Evolutionary conservation across 306 rosid species (phyloP), one percentile per base, ranked within the genome.

Genomic region (Citrullus colocynthis): DNA sequence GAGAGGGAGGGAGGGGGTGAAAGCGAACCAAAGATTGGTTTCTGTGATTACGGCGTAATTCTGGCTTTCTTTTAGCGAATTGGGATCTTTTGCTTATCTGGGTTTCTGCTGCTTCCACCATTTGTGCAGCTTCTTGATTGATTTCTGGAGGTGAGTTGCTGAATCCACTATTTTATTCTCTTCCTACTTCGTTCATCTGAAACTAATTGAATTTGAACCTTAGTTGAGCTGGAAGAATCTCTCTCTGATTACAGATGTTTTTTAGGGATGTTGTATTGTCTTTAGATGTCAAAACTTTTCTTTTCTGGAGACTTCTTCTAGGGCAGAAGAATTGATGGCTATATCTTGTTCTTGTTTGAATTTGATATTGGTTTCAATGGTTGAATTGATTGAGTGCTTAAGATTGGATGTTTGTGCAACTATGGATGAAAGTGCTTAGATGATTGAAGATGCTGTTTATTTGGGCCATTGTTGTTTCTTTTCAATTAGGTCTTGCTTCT

Each of bases 141-240:
- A 48, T 73, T 48, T 78, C 74, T 77, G 52, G 77, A 85, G 93
- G 98, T 91, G 84, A 80, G 88, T 82, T 82, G 80, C 62, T 77
- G 69, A 65, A 51, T 81, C 83, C 88, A 71, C 83, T 74, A 80
- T 51, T 78, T 71, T 77, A 81, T 79, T 78, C 83, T 85, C 67
- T 75, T 45, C 57, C 30, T 78, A 55, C 73, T 59, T 3, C 70
- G 56, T 61, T 34, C 66, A 65, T 17, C 78, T 69, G 39, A 75
- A 59, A 81, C 85, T 82, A 52, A 28, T 30, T 74, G 60, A 51
- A 60, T 56, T 83, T 78, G 64, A 59, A 78, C 59, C 77, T 24
- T 78, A 74, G 80, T 41, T 70, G 85, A 78, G 84, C 86, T 84
- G 88, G 81, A 78, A 78, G 84, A 83, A 84, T 66, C 79, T 82